Conservation (phyloP, 805 yeast genomes). For the Schwanniomyces polymorphus region DNA sequence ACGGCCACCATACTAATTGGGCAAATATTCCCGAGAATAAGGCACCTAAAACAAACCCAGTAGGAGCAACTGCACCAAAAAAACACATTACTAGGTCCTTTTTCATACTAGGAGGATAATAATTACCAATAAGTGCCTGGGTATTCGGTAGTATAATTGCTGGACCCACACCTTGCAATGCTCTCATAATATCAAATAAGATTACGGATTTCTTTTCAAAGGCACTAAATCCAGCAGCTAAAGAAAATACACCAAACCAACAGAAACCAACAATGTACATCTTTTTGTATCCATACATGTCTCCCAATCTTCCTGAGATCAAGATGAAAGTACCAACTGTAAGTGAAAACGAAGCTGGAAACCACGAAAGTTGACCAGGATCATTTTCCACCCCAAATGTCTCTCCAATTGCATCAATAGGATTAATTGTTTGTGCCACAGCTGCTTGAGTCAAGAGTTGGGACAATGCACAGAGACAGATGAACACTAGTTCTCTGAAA, state of each 20-base stretch:
- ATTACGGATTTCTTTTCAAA: constrained; percentile 17
- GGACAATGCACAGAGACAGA: constrained; percentile 23
- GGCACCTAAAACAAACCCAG: constrained; percentile 30
- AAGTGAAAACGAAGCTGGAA: constrained; percentile 31
- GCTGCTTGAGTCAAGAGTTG: constrained; percentile 31
- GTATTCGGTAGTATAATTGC: constrained; percentile 36
- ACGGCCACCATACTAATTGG: constrained; percentile 34
- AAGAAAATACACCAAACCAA: constrained; percentile 21
- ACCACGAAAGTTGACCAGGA: constrained; percentile 35
- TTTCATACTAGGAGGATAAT: constrained; percentile 23
- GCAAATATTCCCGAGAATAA: constrained; percentile 25
- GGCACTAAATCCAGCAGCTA: constrained; percentile 25
- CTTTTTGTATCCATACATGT: constrained; percentile 32
- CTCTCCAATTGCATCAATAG: constrained; percentile 15
- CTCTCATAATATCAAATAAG: constrained; percentile 29
- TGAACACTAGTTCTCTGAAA: constrained; percentile 20
- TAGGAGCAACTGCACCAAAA: constrained; percentile 37
- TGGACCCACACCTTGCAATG: constrained; percentile 35
- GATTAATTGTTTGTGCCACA: constrained; percentile 26
- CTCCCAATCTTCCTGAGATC: constrained; percentile 34
- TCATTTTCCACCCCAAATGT: constrained; percentile 22
- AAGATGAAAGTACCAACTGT: constrained; percentile 38
- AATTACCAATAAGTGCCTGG: constrained; percentile 30
- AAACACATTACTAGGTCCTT: constrained; percentile 23
- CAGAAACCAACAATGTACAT: constrained; percentile 24